A percentile compares a stretch with the other conserved stretches of the same genome.
Evolutionary conservation across 148 eudicot species (phyloP).

Genomic region (Heliosperma pusillum): DNA sequence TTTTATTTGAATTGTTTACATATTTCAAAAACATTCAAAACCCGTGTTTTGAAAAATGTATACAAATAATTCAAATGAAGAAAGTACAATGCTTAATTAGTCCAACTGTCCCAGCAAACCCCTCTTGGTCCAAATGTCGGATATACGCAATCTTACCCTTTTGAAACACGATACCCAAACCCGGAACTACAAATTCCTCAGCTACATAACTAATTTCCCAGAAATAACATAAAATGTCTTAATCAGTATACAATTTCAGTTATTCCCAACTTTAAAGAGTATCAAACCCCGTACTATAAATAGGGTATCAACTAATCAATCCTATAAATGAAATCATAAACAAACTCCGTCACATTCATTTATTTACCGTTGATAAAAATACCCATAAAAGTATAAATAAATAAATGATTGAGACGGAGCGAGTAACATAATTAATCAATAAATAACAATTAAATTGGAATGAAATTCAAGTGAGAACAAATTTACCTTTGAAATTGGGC

Average conservation of each 20-base stretch:
- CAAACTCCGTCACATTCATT: no score
- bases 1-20: no score
- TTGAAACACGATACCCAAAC: background rate
- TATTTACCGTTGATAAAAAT: no score
- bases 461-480: background rate
- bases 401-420: no score
- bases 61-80: no score
- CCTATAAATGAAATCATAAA: background rate
- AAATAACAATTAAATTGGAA: no score
- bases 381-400: no score
- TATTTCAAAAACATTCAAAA: no score
- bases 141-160: background rate
- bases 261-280: background rate
- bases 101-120: background rate
- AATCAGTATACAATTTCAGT: no score
- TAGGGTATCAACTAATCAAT: background rate
- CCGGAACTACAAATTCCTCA: background rate
- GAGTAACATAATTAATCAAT: background rate
- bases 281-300: background rate
- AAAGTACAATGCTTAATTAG: background rate
- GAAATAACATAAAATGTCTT: background rate
- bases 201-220: background rate
- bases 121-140: background rate
- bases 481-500: background rate
- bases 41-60: no score